Base-by-base conservation (phyloP, 2,329 filamentous ascomycete genomes). In the Sphaceloma murrayae region DNA sequence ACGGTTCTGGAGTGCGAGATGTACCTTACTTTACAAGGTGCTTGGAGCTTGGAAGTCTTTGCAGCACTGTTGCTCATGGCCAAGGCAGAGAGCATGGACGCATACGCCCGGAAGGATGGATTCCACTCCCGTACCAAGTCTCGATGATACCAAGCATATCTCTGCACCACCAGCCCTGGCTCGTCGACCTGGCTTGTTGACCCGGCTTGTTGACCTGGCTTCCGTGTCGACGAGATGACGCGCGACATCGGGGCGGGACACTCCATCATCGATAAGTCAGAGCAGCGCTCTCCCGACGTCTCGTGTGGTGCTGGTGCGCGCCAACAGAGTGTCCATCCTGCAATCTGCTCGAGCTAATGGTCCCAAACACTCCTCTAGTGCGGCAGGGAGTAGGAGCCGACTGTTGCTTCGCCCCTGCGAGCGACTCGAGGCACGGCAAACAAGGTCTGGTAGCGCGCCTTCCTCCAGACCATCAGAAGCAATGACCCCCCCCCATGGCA, bases 371-470 rank as follows among this genome's bases (percentile, higher is more conserved):
- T 16, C 13, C 24, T 13, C 26, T 40, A 40, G 36, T 40, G 36
- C 24, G 36, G 30, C 36, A 40, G 36, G 36, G 19, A 40, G 19
- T n/a, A n/a, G 36, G 22, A 40, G 36, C 36, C 36, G 36, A 40
- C 24, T 40, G 36, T 40, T 40, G 36, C 36, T 40, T 40, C 22
- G 26, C 36, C 26, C 24, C 16, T 29, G 22, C 36, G n/a, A 27
- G 22, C 24, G 24, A 27, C 7, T 27, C 11, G 24, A 27, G 24
- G 24, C 24, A 22, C 22, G 24, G 19, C 36, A 40, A 13, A 29
- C 8, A 40, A 22, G 22, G 19, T 26, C 36, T 40, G 36, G 24
- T 10, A 11, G 36, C n/a, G 19, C 36, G 22, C 19, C 22, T 26
- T 30, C 36, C 18, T 17, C 24, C 19, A 40, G 22, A 27, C 24